phyloP scores from a whole-genome alignment of 1,139 yeast species.

The Debaryomyces sp. region DNA sequence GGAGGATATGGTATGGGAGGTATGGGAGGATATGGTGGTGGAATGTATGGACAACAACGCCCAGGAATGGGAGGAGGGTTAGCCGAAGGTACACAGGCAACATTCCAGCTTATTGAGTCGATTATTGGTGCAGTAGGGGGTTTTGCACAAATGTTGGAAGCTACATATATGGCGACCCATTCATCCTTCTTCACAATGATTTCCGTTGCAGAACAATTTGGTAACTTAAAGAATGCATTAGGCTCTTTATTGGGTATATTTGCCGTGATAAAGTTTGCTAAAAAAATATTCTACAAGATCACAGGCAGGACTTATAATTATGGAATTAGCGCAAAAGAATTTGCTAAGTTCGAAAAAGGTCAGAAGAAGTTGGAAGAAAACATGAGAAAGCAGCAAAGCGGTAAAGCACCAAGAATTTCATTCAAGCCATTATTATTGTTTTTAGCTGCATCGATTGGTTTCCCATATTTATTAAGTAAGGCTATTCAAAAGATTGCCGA shows the following conservation, averaged over 20 bases:
- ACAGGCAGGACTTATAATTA: constrained; percentile 55
- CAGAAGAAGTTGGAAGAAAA: constrained; percentile 47
- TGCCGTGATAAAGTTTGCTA: constrained; percentile 74
- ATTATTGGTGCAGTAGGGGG: constrained; percentile 96
- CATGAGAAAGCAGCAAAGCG: constrained; percentile 31
- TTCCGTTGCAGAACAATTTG: constrained; percentile 92
- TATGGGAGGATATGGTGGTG: constrained; percentile 29
- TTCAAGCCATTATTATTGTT: constrained; percentile 84
- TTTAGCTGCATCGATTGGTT: constrained; percentile 87
- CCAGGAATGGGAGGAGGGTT: constrained; percentile 35
- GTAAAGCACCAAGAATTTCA: constrained; percentile 55
- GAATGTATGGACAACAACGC: constrained; percentile 31
- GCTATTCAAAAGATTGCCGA: constrained; percentile 63
- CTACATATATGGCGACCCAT: constrained; percentile 97
- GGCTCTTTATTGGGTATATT: constrained; percentile 88
- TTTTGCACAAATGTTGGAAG: constrained; percentile 96
- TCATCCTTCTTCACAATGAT: constrained; percentile 95
- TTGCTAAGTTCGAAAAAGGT: constrained; percentile 56
- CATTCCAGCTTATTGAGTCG: constrained; percentile 89
- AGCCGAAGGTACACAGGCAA: constrained; percentile 84
- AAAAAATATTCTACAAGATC: constrained; percentile 59
- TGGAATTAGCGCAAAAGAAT: constrained; percentile 63
- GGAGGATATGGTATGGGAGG: constrained; percentile 30
- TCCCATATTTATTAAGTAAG: constrained; percentile 83
- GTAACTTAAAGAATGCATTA: constrained; percentile 78